Evolutionary conservation across 2,329 filamentous ascomycete genomes (phyloP).

Genomic region (Exophiala lecanii-corni): DNA sequence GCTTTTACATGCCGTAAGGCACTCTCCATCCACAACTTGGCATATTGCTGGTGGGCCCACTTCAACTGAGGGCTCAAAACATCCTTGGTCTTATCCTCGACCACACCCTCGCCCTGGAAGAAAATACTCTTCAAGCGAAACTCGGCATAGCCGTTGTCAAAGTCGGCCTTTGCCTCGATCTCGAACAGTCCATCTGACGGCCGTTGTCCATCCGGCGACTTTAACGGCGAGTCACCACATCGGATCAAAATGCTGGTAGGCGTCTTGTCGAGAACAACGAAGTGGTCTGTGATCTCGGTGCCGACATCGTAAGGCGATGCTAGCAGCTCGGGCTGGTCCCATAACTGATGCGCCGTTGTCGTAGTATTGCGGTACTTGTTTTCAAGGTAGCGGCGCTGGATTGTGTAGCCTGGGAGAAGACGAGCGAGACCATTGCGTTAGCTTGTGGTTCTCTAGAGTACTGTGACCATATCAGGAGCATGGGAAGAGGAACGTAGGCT

Average conservation of each 20-base stretch:
- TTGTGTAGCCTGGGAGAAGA: conserved; percentile 41
- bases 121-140: conserved; percentile 62
- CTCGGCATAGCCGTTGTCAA: conserved; percentile 56
- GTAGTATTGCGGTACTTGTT: conserved; percentile 24
- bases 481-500: no score
- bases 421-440: background rate
- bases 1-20: conserved; percentile 34
- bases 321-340: conserved; percentile 53
- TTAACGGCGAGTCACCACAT: conserved; percentile 61
- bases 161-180: conserved; percentile 58
- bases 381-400: conserved; percentile 22
- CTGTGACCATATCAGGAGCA: no score
- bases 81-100: conserved; percentile 45
- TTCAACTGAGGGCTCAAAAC: conserved; percentile 26
- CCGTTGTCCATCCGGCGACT: conserved; percentile 45
- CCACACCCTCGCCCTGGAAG: conserved; percentile 49
- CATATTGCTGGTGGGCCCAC: conserved; percentile 53
- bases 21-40: conserved; percentile 54
- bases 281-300: conserved; percentile 65
- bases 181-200: conserved; percentile 63
- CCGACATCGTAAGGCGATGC: conserved; percentile 57
- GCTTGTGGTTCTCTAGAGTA: no score
- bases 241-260: conserved; percentile 57
- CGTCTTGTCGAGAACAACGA: conserved; percentile 65
- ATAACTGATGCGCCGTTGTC: conserved; percentile 50